Base-by-base conservation (phyloP, 2,329 filamentous ascomycete species). In the Dactylonectria estremocensis region DNA sequence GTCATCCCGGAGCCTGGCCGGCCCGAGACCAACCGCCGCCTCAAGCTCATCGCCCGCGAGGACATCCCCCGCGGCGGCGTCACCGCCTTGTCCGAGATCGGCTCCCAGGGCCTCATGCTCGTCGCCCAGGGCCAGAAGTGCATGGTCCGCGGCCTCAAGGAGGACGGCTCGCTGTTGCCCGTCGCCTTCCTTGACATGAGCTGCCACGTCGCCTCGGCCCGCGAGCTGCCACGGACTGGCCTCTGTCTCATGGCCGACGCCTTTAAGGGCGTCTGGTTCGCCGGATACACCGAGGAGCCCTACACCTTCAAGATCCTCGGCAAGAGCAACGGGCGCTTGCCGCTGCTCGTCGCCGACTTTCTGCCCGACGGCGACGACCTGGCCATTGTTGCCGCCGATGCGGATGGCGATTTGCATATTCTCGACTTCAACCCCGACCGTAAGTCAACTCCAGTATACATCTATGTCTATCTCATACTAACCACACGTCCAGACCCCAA, bases 151-250 rank as follows among this genome's bases (percentile, higher is more conserved):
- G 96, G 96, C 46, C 87, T 99, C 3, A 98, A 98, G 79, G 96
- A 99, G 80, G 96, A 99, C 78, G 94, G 95, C 1, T 95, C 93
- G 1, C 87, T 98, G 59, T 86, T 98, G 1, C 96, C 96, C 0
- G 95, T 99, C 3, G 96, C 96, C 0, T 99, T 99, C 78, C 93
- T 99, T 87, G 96, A 99, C 77, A 97, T 98, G 91, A 96, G 94
- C 82, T 97, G 93, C 80, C 96, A 97, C 76, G 94, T 97, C 13
- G 93, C 91, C 2, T 90, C 92, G n/a, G 88, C 94, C 61, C 96
- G 95, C 77, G 93, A 94, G 75, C 86, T 99, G 18, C 90, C 91
- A 3, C 90, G 92, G 1, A 97, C 94, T 0, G 95, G 95, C 0
- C 86, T 99, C 78, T 95, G 93, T 76, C 86, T 97, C 11, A 91